Conservation (phyloP, 495 filamentous ascomycete genomes). For the Aspergillus nanangensis region DNA sequence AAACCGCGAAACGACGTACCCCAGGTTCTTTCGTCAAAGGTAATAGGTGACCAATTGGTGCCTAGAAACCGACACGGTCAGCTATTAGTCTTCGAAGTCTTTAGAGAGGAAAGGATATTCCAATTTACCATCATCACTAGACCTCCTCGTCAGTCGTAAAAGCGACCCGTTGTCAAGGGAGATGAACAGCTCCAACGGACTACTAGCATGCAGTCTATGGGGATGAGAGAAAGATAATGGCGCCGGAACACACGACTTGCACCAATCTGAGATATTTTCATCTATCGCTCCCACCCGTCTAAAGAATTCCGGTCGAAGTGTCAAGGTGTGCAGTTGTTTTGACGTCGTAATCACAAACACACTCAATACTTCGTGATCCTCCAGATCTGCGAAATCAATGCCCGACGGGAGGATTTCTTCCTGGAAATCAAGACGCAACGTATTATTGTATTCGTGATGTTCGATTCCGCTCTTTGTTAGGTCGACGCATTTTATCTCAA, state of each 20-base stretch:
- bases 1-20: conserved; percentile 64
- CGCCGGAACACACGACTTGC: conserved; percentile 65
- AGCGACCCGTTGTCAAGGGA: conserved; percentile 81
- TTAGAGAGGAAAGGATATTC: background rate
- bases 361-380: conserved; percentile 71
- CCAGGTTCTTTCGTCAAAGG: conserved; percentile 78
- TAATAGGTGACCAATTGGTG: conserved; percentile 68
- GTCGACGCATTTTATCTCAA: conserved; percentile 82
- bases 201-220: conserved; percentile 74
- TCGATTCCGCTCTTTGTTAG: conserved; percentile 64
- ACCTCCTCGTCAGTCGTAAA: conserved; percentile 62
- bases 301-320: conserved; percentile 77
- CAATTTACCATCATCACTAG: conserved; percentile 59
- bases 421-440: conserved; percentile 72
- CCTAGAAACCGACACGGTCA: conserved; percentile 27
- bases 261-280: conserved; percentile 67
- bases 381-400: conserved; percentile 74
- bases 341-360: conserved; percentile 76
- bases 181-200: conserved; percentile 66
- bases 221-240: conserved; percentile 74
- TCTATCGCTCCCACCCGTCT: conserved; percentile 61
- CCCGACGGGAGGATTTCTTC: conserved; percentile 65
- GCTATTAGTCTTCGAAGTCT: conserved; percentile 3
- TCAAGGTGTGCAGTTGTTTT: conserved; percentile 76
- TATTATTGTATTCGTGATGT: conserved; percentile 61